Percentiles rank a stretch among this genome's conserved stretches.
These are phyloP conservation scores for Holtermanniella nyarrowii DNA, from an alignment of 768 basidiomycete species.

Conservation along the genomic window DNA sequence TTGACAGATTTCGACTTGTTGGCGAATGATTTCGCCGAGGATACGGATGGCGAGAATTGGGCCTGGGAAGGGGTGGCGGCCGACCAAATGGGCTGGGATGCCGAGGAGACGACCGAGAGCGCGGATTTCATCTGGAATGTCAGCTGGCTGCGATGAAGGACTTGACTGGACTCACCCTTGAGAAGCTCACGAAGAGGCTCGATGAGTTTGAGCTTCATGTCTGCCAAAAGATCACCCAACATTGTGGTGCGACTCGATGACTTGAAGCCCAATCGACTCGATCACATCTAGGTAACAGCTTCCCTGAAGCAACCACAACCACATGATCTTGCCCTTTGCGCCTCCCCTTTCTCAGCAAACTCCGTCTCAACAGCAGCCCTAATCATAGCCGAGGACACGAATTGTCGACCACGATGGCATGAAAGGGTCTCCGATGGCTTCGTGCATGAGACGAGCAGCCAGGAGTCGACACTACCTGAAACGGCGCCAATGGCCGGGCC, in stretches of 20 bases:
- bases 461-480: slow-evolving; percentile 94
- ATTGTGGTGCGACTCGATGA: slow-evolving; percentile 99
- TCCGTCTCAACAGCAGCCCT: slow-evolving; percentile 71
- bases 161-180: slow-evolving; percentile 58
- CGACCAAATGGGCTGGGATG: slow-evolving; percentile 86
- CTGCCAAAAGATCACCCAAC: slow-evolving; percentile 88
- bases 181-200: slow-evolving; percentile 95
- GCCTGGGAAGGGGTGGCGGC: slow-evolving; percentile 96
- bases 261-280: slow-evolving; percentile 98
- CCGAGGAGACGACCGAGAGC: slow-evolving; percentile 78
- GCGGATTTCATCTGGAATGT: slow-evolving; percentile 78
- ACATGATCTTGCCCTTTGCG: slow-evolving; percentile 67
- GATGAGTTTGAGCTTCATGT: slow-evolving; percentile 98
- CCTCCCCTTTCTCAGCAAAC: slow-evolving; percentile 51
- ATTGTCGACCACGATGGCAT: slow-evolving; percentile 91
- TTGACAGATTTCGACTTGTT: slow-evolving; percentile 75
- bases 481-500: slow-evolving; percentile 98
- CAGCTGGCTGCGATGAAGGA: neutral
- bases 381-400: slow-evolving; percentile 80
- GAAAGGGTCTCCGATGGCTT: slow-evolving; percentile 98
- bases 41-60: slow-evolving; percentile 97
- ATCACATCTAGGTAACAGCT: slow-evolving; percentile 98
- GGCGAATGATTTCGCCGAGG: slow-evolving; percentile 84
- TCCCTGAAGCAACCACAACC: slow-evolving; percentile 95
- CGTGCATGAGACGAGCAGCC: slow-evolving; percentile 98